Evolutionary conservation across 768 basidiomycete species (phyloP), one percentile per base, ranked within the genome.

Genomic region (Lentinus tigrinus): DNA sequence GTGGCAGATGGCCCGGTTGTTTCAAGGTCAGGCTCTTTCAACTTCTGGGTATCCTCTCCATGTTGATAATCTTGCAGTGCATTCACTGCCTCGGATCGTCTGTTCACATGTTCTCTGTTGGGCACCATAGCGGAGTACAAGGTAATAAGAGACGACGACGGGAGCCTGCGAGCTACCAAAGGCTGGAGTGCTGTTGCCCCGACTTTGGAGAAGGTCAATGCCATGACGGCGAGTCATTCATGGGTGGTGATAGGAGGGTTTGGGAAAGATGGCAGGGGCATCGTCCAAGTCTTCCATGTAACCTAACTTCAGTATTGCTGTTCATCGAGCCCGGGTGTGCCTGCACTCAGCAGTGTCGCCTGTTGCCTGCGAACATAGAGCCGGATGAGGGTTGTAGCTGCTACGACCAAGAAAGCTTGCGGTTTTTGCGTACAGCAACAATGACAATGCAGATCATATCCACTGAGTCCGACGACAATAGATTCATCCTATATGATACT

Each of bases 1-100:
- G 76, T 85, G 17, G 87, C 86, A 1, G 82, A 88, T 57, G 91
- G 91, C 0, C 91, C 91, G 23, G 74, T 93, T 27, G 88, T 89
- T 44, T 82, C 83, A 10, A 60, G 89, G 91, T 91, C 69, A 53
- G 31, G 85, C 7, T 5, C 42, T 4, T n/a, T 9, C 36, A 13
- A 4, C 17, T 9, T 16, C 13, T 28, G 38, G 3, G 3, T 49
- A 11, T 31, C 28, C 27, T 44, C 34, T 40, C 26, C 26, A 2
- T n/a, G 24, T 28, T 39, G 37, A 14, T 21, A 10, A 48, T 0
- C 19, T 34, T 9, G 1, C 42, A 88, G 87, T 65, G 70, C 77
- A 23, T 89, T 89, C 65, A 68, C 74, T 9, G 76, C 74, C 19
- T 57, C 81, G 1, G 72, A 74, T 40, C 73, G 69, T 34, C 67